Evolutionary conservation across 768 basidiomycete species (phyloP).

Genomic region (Hydnomerulius pinastri): DNA sequence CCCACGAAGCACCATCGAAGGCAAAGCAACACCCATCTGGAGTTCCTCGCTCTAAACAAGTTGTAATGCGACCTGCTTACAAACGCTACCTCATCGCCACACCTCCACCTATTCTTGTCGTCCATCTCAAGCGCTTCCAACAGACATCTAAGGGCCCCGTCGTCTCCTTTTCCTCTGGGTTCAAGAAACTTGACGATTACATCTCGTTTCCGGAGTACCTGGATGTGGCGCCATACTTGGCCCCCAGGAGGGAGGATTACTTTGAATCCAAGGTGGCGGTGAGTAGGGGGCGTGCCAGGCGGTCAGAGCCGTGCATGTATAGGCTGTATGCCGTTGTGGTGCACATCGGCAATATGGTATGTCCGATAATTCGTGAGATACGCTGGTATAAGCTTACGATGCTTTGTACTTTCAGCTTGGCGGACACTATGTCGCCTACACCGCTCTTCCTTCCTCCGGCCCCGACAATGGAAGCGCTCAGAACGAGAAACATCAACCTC

Average conservation of each 20-base stretch:
- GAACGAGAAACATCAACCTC: conserved; percentile 12
- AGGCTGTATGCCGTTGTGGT: conserved; percentile 81
- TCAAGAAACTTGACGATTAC: conserved; percentile 91
- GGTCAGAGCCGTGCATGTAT: conserved; percentile 55
- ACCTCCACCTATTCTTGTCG: conserved; percentile 84
- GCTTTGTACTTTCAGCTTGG: conserved; percentile 56
- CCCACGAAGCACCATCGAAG: conserved; percentile 24
- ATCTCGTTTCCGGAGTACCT: conserved; percentile 87
- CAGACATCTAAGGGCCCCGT: conserved; percentile 68
- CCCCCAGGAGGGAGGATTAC: conserved; percentile 76
- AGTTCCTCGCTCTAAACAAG: conserved; percentile 52
- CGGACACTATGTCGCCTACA: conserved; percentile 88
- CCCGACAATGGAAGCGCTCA: conserved; percentile 7
- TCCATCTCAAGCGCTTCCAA: conserved; percentile 95
- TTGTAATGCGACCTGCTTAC: conserved; percentile 80
- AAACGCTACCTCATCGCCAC: conserved; percentile 92
- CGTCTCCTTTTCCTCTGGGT: conserved; percentile 65
- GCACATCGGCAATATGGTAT: conserved; percentile 85
- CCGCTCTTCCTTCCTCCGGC: conserved; percentile 58
- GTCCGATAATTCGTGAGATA: conserved; percentile 22
- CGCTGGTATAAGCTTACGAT: conserved; percentile 5
- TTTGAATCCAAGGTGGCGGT: conserved; percentile 43
- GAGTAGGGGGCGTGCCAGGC: conserved; percentile 24
- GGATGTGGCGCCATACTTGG: conserved; percentile 84
- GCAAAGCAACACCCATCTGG: conserved; percentile 35